Base-by-base conservation (phyloP, 2,329 filamentous ascomycete genomes). In the Albifimbria verrucaria region DNA sequence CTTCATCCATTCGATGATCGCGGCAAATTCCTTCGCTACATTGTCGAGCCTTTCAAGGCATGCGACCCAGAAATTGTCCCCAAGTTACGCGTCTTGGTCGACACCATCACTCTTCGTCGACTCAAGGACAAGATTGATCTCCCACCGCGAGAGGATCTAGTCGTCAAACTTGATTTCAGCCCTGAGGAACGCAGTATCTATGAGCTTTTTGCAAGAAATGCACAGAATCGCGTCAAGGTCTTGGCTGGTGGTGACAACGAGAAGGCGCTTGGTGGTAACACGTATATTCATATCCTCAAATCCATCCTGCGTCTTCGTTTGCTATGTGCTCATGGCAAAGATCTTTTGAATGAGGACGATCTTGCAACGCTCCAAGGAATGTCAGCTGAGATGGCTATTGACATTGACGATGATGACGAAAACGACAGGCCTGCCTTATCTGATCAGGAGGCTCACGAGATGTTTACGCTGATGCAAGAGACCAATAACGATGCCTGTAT, bases 241-340 rank as follows among this genome's bases (percentile, higher is more conserved):
- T 84, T 97, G 72, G 84, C 66, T 74, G 85, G 62, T 23, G 63
- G 67, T 17, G 78, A 74, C 46, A 74, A 81, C 59, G 83, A 82
- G 50, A 87, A 84, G 57, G 82, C 83, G 56, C 78, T 94, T 49
- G 89, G 88, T 41, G 93, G 92, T 42, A 90, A 88, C 60, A 88
- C 89, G n/a, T 97, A 96, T 65, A 92, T 94, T 46, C 90, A 96
- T 62, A 94, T 99, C 46, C 74, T 99, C 55, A 92, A 94, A 59
- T 90, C 91, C 4, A 96, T 99, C 64, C 81, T 95, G 59, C 88
- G 93, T 25, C 82, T 99, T 18, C 89, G 94, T 10, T 80, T 96
- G 41, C 88, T 97, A 49, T 97, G 92, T 65, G 94, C 92, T 1
- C 93, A 97, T 67, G 94, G 94, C n/a, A 89, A 88, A 58, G 93